Conservation (phyloP, 1,284 basidiomycete genomes). For the Mycosarcoma maydis region DNA sequence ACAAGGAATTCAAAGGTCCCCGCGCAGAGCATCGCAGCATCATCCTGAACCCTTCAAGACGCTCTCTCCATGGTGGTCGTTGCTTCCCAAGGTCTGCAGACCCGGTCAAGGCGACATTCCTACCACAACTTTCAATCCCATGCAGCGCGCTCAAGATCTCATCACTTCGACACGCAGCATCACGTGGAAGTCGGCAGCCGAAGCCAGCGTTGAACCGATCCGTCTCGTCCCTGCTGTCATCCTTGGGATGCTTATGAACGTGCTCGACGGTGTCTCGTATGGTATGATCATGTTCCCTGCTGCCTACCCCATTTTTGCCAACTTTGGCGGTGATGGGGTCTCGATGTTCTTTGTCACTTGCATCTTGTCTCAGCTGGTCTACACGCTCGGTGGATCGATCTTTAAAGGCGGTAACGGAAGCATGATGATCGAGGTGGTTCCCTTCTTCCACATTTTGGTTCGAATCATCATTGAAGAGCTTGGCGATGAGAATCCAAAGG, state of each 20-base stretch:
- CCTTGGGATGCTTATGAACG: conserved; percentile 85
- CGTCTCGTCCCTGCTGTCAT: conserved; percentile 77
- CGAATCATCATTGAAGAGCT: conserved; percentile 79
- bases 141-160: conserved; percentile 14
- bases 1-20: conserved; percentile 5
- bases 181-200: conserved; percentile 48
- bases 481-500: conserved; percentile 75
- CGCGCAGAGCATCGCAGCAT: conserved; percentile 33
- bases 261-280: conserved; percentile 85
- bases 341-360: conserved; percentile 74
- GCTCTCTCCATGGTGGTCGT: conserved; percentile 38
- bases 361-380: conserved; percentile 84
- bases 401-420: conserved; percentile 84
- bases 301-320: conserved; percentile 75
- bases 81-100: conserved; percentile 28
- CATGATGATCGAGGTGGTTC: conserved; percentile 96
- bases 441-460: conserved; percentile 94
- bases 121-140: conserved; percentile 5
- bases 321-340: conserved; percentile 87
- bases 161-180: conserved; percentile 32
- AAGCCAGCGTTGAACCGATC: conserved; percentile 54
- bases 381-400: conserved; percentile 83
- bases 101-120: conserved; percentile 36
- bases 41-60: conserved; percentile 21
- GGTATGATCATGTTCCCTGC: conserved; percentile 90